Conservation (phyloP, 2,329 filamentous ascomycete species). For the Fusarium subglutinans region DNA sequence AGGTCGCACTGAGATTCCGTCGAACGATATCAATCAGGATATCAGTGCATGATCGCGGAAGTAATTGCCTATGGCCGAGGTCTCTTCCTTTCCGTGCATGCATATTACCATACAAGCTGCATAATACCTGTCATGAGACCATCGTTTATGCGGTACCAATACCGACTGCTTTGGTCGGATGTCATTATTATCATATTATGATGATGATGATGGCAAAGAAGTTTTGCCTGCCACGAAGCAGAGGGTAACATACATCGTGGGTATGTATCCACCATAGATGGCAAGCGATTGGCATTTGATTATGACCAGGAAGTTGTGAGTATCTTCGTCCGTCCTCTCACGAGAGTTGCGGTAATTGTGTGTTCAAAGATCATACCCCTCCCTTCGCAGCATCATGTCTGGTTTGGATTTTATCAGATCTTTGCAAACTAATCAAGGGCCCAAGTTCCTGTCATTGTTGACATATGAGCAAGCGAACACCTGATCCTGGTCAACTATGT, state of each 20-base stretch:
- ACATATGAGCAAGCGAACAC: constrained; percentile 6
- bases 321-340: neutral
- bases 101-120: constrained; percentile 7
- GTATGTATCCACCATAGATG: neutral
- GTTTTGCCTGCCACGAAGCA: neutral
- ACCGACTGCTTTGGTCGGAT: neutral
- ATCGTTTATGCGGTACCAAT: neutral
- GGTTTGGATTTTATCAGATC: constrained; percentile 21
- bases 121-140: constrained; percentile 8
- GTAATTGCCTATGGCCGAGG: neutral
- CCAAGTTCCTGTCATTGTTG: constrained; percentile 15
- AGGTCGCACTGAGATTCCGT: constrained; percentile 28
- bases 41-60: constrained; percentile 18
- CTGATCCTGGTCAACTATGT: constrained; percentile 3
- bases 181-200: neutral
- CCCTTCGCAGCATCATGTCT: neutral
- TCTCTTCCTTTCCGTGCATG: constrained; percentile 1
- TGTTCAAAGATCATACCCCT: neutral
- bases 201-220: neutral
- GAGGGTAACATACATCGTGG: neutral
- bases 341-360: neutral
- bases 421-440: constrained; percentile 3
- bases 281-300: neutral
- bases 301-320: neutral
- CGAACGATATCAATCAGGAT: constrained; percentile 2